Percentiles rank a stretch among this genome's conserved stretches.
phyloP scores from a whole-genome alignment of 129 eudicot genomes.

The Solidago caesia region DNA sequence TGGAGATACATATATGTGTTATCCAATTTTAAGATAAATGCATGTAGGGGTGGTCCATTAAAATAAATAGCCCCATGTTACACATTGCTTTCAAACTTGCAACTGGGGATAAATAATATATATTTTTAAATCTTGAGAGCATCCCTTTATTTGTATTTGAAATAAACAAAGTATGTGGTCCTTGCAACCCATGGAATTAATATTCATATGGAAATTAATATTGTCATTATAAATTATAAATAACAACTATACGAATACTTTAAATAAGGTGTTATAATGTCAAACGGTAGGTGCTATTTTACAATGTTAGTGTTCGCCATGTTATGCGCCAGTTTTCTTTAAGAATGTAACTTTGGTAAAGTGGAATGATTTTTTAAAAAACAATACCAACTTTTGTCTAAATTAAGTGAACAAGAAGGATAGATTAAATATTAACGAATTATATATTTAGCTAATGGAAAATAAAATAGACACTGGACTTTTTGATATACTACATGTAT shows the following conservation, averaged over 20 bases:
- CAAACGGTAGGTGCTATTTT: constrained; percentile 9
- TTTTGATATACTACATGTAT: too few species aligned
- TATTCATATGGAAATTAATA: background rate
- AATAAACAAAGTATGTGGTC: background rate
- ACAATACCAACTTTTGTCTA: background rate
- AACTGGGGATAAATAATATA: background rate
- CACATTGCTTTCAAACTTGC: constrained; percentile 23
- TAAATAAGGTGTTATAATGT: background rate
- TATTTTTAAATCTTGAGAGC: background rate
- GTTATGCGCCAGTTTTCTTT: background rate
- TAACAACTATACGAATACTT: background rate
- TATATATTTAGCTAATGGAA: too few species aligned
- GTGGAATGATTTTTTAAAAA: background rate
- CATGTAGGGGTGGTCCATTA: constrained; percentile 15
- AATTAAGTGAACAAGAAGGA: background rate
- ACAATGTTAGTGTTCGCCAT: constrained; percentile 10
- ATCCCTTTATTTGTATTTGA: background rate
- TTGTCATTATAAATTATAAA: background rate
- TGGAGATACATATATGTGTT: background rate
- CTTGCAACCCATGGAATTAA: background rate
- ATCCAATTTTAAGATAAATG: background rate
- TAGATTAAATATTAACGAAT: background rate
- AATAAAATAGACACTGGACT: too few species aligned
- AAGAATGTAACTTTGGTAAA: background rate
- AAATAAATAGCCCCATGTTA: constrained; percentile 24